phyloP scores from a whole-genome alignment of 2,329 filamentous ascomycete genomes.

The Sporothrix dimorphospora region DNA sequence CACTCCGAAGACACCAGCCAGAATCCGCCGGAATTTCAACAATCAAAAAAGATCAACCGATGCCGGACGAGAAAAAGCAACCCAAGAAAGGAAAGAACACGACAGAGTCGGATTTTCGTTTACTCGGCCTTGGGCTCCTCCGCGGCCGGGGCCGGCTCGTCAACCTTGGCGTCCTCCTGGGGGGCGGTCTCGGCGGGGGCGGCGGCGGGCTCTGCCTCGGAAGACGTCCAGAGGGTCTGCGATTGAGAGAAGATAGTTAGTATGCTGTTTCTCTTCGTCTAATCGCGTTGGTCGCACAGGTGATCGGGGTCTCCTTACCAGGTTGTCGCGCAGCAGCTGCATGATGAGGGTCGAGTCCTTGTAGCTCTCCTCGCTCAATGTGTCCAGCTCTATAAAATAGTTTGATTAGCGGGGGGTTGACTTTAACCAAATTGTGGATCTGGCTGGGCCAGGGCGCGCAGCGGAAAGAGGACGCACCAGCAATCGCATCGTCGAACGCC shows the following conservation, averaged over 20 bases:
- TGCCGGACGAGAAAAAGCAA: slow-evolving; percentile 45
- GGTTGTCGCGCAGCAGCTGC: slow-evolving; percentile 97
- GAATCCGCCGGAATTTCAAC: slow-evolving; percentile 52
- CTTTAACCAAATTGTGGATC: not conserved
- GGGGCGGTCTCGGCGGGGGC: slow-evolving; percentile 57
- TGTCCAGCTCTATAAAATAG: slow-evolving; percentile 74
- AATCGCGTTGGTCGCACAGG: not conserved
- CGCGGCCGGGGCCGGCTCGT: slow-evolving; percentile 43
- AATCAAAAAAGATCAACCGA: slow-evolving; percentile 47
- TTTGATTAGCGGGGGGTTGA: not conserved
- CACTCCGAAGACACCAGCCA: slow-evolving; percentile 65
- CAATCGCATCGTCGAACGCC: slow-evolving; percentile 95
- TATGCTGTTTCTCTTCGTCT: not conserved
- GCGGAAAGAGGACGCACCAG: slow-evolving; percentile 47
- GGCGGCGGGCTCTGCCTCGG: slow-evolving; percentile 79
- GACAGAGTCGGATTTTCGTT: slow-evolving; percentile 36
- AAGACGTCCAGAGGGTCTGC: slow-evolving; percentile 92
- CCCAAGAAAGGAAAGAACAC: slow-evolving; percentile 34
- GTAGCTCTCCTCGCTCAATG: slow-evolving; percentile 96
- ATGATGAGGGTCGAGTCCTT: slow-evolving; percentile 99
- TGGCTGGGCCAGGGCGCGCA: not conserved
- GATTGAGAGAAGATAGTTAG: too few relatives aligned
- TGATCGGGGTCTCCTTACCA: slow-evolving; percentile 45
- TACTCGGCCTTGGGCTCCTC: slow-evolving; percentile 69
- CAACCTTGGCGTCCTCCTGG: slow-evolving; percentile 35